phyloP scores from a whole-genome alignment of 345 rosid genomes.

The Dimocarpus longan region DNA sequence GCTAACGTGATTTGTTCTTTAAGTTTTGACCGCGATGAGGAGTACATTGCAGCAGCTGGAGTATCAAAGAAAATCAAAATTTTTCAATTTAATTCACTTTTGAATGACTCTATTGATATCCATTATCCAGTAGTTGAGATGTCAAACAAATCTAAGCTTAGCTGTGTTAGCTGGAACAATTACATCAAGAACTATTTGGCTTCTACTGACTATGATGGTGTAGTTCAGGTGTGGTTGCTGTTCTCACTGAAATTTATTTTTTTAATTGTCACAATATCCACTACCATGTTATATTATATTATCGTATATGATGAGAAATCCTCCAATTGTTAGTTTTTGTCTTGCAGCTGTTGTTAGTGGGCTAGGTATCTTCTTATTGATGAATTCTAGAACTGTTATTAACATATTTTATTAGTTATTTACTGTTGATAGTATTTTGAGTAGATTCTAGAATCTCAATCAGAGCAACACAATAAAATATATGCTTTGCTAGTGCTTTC shows the following conservation, averaged over 20 bases:
- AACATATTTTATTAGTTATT: not conserved
- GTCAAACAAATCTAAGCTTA: slow-evolving; percentile 75
- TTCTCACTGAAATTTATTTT: slow-evolving; percentile 22
- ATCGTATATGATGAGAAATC: slow-evolving; percentile 3
- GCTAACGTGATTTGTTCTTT: slow-evolving; percentile 80
- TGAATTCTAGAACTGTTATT: not conserved
- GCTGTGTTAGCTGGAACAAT: slow-evolving; percentile 92
- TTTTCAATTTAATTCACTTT: slow-evolving; percentile 67
- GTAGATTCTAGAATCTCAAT: not conserved
- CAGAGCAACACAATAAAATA: not conserved
- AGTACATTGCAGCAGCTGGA: slow-evolving; percentile 93
- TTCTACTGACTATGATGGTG: slow-evolving; percentile 88
- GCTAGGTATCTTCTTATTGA: not conserved
- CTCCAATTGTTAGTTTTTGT: not conserved
- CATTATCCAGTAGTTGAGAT: slow-evolving; percentile 87
- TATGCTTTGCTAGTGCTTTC: not conserved
- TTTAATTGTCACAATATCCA: not conserved
- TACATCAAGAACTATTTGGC: slow-evolving; percentile 88
- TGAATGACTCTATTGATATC: slow-evolving; percentile 68
- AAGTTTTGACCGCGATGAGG: slow-evolving; percentile 76
- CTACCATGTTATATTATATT: not conserved
- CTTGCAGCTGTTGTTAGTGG: not conserved
- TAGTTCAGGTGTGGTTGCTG: slow-evolving; percentile 56
- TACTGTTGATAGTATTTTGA: not conserved
- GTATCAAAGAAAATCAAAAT: slow-evolving; percentile 83